Base-by-base conservation (phyloP, 495 filamentous ascomycete species). In the Podospora anserina region DNA sequence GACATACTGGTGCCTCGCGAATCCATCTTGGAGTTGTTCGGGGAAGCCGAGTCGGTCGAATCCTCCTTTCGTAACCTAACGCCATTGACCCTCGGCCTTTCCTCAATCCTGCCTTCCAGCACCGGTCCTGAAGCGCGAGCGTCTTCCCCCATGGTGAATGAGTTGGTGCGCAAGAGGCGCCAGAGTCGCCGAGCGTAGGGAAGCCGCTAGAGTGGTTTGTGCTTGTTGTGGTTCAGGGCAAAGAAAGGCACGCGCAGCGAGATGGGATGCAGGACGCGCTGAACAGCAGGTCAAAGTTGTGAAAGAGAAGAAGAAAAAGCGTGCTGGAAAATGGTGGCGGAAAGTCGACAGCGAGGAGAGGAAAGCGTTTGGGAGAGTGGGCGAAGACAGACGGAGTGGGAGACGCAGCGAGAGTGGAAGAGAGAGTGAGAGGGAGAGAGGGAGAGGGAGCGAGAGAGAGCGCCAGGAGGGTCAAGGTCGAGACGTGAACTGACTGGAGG, bases 1-100 rank as follows among this genome's bases (percentile, higher is more conserved):
- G 82, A 83, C 77, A 79, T 54, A 68, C 79, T 82, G 30, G 78
- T 66, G 0, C 74, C 73, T 64, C 76, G 72, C 53, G 80, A 80
- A 62, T 75, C 68, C 61, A 65, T 74, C 67, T 82, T 82, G 73
- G 78, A 79, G 19, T 19, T 18, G 30, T 76, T 80, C n/a, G 79
- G 77, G 19, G 80, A 79, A 28, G 79, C 75, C 16, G 75, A 70
- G 71, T 73, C 63, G 75, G 77, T 69, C 66, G 62, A 63, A 56
- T 75, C 74, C 70, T 82, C 82, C 69, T 73, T 78, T 71, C 82
- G 82, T 32, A 79, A 19, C 57, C 67, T 69, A 44, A 64, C 57
- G 11, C 77, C 75, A 34, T 77, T 75, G 71, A 68, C 67, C 65
- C 72, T 75, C 27, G 67, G 65, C 23, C 66, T 71, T 2, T 77